Base-by-base conservation (phyloP, 495 filamentous ascomycete species). In the Daldinia grandis region DNA sequence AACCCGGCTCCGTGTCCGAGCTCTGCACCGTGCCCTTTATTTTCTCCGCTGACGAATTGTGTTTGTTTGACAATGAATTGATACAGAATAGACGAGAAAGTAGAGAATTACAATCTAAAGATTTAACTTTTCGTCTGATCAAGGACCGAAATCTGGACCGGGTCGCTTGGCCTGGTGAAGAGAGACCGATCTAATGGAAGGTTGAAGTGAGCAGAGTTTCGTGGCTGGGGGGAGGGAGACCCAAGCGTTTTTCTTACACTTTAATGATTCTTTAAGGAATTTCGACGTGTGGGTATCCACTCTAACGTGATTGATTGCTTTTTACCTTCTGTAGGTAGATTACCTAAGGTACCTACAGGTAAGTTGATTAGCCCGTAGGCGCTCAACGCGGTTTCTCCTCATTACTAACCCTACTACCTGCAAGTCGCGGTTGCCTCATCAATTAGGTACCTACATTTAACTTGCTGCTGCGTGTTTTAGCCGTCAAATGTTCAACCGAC, bases 351-450 rank as follows among this genome's bases (percentile, higher is more conserved):
- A 47, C 21, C 2, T 6, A 19, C 8, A 10, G n/a, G 42, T 47
- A 21, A 47, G 42, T 19, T 24, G 42, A 47, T 47, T 68, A 40
- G 65, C 14, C 15, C 24, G 27, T 27, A 56, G 53, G 53, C 30
- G 30, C 33, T 44, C 62, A 51, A 66, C 68, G 68, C 68, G 68
- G 24, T 71, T 71, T 71, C 62, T 70, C 62, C 50, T 70, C 50
- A 60, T 56, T 60, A 69, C 56, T 61, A 70, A 65, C n/a, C n/a
- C n/a, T n/a, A 17, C 30, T 38, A 50, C 25, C 53, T 51, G 53
- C 5, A 64, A 49, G 62, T 54, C 62, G 55, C 66, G 55, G 64
- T 62, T 62, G 66, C 55, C 54, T 69, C 42, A 51, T 69, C n/a
- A 27, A 61, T 35, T 62, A 28, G 12, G 38, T 50, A n/a, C n/a